Base-by-base conservation (phyloP, 306 rosid species). In the Acacia confusa region DNA sequence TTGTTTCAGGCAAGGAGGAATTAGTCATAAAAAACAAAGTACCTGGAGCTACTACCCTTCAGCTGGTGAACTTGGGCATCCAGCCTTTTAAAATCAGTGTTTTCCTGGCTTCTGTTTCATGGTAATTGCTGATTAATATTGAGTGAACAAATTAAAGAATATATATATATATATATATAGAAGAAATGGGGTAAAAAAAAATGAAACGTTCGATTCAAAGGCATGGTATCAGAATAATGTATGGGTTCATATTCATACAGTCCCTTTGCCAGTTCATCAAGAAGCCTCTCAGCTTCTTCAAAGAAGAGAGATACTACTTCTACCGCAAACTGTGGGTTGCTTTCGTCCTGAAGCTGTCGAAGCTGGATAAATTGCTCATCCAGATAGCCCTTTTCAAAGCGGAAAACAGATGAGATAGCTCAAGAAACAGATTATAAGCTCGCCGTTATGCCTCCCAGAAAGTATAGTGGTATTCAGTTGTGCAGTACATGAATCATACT, bases 31-130 rank as follows among this genome's bases (percentile, higher is more conserved):
- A 8, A 7, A n/a, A 57, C 57, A 52, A 63, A 4, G 27, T 86
- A 94, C 98, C 97, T 92, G 87, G 98, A 91, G 88, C 97, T 94
- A 87, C 97, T 92, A 70, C 98, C 98, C 83, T 92, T 94, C 90
- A 94, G 70, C 87, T 92, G 97, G 81, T 94, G 97, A 90, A 94
- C 93, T 79, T 85, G 84, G 66, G 93, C 85, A 88, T 90, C 98
- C 72, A 94, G 78, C 81, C 76, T 88, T 61, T 53, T 92, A 69
- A 86, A 91, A 90, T 94, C 92, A 79, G 88, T 77, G 69, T 52
- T 78, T 57, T 83, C 75, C 67, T 89, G 93, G 17, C 71, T 84
- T 76, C 98, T 94, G 81, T 70, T 82, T 67, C 44, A 36, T 53
- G 76, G 19, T 6, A 36, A 36, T 36, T 36, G 40, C 40, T 11